Conservation (phyloP, 352 stramenopile species). For the Peronosclerospora sorghi region DNA sequence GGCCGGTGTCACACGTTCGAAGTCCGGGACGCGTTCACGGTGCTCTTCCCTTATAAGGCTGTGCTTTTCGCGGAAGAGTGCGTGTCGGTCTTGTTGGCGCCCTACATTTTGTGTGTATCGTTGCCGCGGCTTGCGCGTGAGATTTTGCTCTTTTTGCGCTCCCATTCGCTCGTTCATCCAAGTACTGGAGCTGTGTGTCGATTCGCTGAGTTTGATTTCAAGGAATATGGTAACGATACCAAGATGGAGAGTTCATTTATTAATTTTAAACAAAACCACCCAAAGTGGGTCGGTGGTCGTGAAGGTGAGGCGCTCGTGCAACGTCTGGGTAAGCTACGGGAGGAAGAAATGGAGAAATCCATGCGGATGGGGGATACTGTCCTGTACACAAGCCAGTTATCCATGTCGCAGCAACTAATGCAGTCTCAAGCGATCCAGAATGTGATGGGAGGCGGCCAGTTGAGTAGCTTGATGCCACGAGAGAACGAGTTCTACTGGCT, state of each 20-base stretch:
- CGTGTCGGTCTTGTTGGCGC: conserved; percentile 89
- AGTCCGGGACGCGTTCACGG: conserved; percentile 79
- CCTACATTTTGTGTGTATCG: conserved; percentile 93
- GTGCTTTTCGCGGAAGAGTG: conserved; percentile 91
- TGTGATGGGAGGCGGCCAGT: conserved; percentile 39
- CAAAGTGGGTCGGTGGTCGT: conserved; percentile 63
- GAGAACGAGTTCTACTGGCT: conserved; percentile 86
- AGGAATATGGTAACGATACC: conserved; percentile 84
- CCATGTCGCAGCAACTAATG: conserved; percentile 81
- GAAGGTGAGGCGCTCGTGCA: conserved; percentile 69
- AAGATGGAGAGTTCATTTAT: conserved; percentile 98
- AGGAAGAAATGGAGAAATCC: conserved; percentile 81
- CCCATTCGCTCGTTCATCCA: conserved; percentile 87
- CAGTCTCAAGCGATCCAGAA: conserved; percentile 79
- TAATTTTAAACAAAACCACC: conserved; percentile 92
- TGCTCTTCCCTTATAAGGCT: conserved; percentile 92
- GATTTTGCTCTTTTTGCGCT: conserved; percentile 90
- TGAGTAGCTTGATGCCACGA: conserved; percentile 43
- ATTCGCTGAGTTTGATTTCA: conserved; percentile 95
- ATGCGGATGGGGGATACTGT: conserved; percentile 78
- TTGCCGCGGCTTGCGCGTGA: conserved; percentile 83
- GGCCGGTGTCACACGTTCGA: conserved; percentile 78
- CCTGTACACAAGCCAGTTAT: conserved; percentile 64
- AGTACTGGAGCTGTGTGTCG: conserved; percentile 92
- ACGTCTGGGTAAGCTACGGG: conserved; percentile 56